Base-by-base conservation (phyloP, 2,329 filamentous ascomycete genomes). In the Trichoderma cornu-damae region DNA sequence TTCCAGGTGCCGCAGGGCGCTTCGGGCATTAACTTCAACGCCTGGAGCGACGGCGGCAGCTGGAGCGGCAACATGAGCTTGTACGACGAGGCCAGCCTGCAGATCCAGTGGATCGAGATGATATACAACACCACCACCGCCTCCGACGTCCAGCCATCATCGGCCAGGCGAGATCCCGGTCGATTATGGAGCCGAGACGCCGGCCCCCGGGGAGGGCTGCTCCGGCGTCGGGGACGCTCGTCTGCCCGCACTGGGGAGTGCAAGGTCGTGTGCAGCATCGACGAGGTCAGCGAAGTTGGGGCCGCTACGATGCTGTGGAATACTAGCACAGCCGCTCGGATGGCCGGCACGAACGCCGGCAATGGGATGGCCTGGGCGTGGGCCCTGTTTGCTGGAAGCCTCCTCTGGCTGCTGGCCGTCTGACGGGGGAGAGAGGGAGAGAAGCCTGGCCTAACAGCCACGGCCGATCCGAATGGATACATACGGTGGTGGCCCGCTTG, bases 31-130 rank as follows among this genome's bases (percentile, higher is more conserved):
- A 76, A 82, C 28, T 71, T 86, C 63, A 86, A 85, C 63, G 75
- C 81, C 47, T 86, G 83, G 82, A 79, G 80, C 57, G 78, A 85
- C 60, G 82, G 82, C 18, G 81, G 82, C 4, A 70, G 71, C 47
- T 86, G 82, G 82, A 78, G 77, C 43, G 82, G 82, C 9, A 78
- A 81, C 52, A 85, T 86, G 83, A 75, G 67, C 4, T 65, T 75
- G 4, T 72, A 73, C 3, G 72, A 70, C 9, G 73, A 74, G 43
- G 82, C 82, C 0, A 78, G 75, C 60, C 71, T 86, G 63, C 79
- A 86, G 64, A 75, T 86, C 16, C 79, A 83, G 70, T 86, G 82
- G 82, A 77, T 85, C 43, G 81, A 86, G 64, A 74, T 86, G 69
- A 74, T 82, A 20, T 85, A 79, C 64, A 81, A 81, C 61, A 67